phyloP scores from a whole-genome alignment of 139 green algal genomes.

The Pycnococcus provasolii region DNA sequence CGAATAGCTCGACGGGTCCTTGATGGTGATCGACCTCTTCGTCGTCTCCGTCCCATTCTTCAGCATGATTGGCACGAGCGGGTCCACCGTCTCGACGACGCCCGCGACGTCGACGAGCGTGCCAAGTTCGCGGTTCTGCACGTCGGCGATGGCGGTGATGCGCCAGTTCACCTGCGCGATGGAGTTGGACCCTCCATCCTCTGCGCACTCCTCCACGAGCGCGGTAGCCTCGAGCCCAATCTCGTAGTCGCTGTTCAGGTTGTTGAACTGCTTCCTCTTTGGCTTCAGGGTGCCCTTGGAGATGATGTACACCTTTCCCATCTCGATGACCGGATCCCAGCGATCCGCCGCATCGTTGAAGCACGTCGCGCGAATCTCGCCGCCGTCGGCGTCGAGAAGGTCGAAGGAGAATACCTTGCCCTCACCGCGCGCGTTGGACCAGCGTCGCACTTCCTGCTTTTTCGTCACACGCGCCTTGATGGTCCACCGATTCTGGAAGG shows the following conservation, averaged over 20 bases:
- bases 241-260: conserved; percentile 76
- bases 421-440: conserved; percentile 62
- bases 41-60: conserved; percentile 67
- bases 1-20: conserved; percentile 54
- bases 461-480: conserved; percentile 78
- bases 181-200: conserved; percentile 18
- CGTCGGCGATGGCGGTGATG: conserved; percentile 63
- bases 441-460: conserved; percentile 65
- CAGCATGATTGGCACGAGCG: conserved; percentile 49
- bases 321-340: conserved; percentile 19
- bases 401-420: conserved; percentile 92
- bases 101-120: conserved; percentile 75
- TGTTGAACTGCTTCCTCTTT: conserved; percentile 51
- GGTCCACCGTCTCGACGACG: conserved; percentile 59
- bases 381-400: conserved; percentile 56
- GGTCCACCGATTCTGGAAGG: conserved; percentile 86
- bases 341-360: conserved; percentile 28
- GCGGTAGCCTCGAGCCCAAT: conserved; percentile 65
- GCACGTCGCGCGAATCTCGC: conserved; percentile 21
- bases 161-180: conserved; percentile 23
- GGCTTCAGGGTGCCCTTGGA: conserved; percentile 64
- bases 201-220: conserved; percentile 24
- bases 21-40: conserved; percentile 68
- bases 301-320: conserved; percentile 66
- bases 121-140: conserved; percentile 54